These are phyloP conservation scores for Trichocladium antarcticum DNA, from an alignment of 495 filamentous ascomycete species.

Conservation along the genomic window DNA sequence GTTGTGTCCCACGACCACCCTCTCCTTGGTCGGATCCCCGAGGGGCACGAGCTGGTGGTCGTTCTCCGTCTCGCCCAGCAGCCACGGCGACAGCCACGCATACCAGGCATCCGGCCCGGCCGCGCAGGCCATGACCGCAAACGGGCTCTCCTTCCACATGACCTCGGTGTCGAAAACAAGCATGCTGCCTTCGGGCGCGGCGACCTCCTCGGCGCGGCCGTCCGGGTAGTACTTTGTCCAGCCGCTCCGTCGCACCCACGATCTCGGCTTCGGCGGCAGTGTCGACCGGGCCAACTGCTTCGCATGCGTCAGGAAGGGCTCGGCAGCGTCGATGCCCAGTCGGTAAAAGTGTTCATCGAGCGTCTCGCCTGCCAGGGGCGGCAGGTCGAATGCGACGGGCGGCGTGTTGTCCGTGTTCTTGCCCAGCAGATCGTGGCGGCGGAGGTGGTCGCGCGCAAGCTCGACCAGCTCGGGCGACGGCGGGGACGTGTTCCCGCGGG, in stretches of 20 bases:
- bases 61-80: constrained; percentile 69
- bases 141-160: constrained; percentile 84
- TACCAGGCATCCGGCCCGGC: constrained; percentile 85
- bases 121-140: constrained; percentile 93
- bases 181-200: constrained; percentile 66
- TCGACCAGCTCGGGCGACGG: constrained; percentile 60
- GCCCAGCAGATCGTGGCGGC: constrained; percentile 74
- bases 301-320: constrained; percentile 71
- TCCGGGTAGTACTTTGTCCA: constrained; percentile 88
- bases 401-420: constrained; percentile 68
- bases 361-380: constrained; percentile 62
- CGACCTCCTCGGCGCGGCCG: constrained; percentile 57
- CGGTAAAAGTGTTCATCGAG: constrained; percentile 94
- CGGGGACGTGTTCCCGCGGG: constrained; percentile 34
- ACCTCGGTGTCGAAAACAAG: constrained; percentile 94
- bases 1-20: constrained; percentile 87
- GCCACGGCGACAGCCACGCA: constrained; percentile 93
- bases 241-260: constrained; percentile 70
- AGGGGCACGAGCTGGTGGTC: constrained; percentile 75
- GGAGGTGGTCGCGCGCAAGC: constrained; percentile 73
- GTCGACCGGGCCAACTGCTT: constrained; percentile 57
- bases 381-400: constrained; percentile 79
- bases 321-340: constrained; percentile 75
- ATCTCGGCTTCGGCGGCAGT: constrained; percentile 61
- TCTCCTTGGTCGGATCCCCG: constrained; percentile 55